phyloP scores from a whole-genome alignment of 2,329 filamentous ascomycete species.

The Penicillium griseofulvum region DNA sequence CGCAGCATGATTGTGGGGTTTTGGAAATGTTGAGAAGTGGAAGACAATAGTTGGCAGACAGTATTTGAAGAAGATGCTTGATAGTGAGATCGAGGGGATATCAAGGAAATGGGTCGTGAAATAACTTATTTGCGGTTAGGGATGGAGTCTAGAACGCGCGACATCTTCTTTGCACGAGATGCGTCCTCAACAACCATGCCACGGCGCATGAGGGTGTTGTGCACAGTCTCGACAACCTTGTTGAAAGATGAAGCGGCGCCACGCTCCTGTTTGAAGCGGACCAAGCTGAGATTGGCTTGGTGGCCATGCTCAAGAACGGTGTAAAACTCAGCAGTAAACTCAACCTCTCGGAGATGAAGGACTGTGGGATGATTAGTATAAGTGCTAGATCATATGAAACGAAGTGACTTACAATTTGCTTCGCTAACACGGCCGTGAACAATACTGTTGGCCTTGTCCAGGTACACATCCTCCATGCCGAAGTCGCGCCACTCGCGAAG shows the following conservation, averaged over 20 bases:
- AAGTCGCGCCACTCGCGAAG: conserved; percentile 77
- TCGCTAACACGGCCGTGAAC: conserved; percentile 75
- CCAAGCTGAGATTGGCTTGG: conserved; percentile 72
- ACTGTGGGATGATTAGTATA: conserved; percentile 49
- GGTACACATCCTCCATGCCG: conserved; percentile 74
- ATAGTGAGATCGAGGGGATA: not conserved
- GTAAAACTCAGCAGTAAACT: conserved; percentile 83
- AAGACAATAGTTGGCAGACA: not conserved
- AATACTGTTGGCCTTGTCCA: conserved; percentile 75
- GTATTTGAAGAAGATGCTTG: not conserved
- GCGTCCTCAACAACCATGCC: conserved; percentile 67
- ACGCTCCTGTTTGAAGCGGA: conserved; percentile 82
- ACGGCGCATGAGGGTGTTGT: conserved; percentile 63
- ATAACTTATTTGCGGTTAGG: conserved; percentile 11
- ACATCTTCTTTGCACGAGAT: conserved; percentile 68
- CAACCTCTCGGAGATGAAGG: conserved; percentile 79
- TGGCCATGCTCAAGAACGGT: conserved; percentile 83
- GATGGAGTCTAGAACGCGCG: conserved; percentile 34
- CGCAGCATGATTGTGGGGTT: conserved; percentile 11
- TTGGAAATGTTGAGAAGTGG: not conserved
- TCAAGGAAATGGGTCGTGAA: conserved; percentile 1
- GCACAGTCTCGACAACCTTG: conserved; percentile 74
- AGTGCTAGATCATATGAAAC: not conserved
- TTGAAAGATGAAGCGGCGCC: conserved; percentile 91
- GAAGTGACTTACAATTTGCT: conserved; percentile 67